Percentiles rank a stretch among this genome's conserved stretches.
Evolutionary conservation across 305 asterid genomes (phyloP).

Genomic region (Petunia hybrid): DNA sequence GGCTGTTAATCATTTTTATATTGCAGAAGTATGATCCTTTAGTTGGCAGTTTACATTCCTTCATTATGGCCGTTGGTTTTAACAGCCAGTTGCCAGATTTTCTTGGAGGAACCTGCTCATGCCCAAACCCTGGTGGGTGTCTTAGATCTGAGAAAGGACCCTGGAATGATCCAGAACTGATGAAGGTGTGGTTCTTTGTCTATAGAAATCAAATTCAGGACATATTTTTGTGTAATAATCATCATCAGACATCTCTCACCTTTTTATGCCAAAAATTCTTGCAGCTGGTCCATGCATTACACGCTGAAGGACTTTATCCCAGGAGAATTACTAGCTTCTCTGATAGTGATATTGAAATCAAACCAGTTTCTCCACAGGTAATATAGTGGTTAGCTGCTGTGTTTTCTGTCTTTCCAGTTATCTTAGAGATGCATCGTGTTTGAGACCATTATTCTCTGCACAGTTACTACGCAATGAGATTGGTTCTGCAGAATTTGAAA

Average conservation of each 20-base stretch:
- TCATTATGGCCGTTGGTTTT: conserved; percentile 35
- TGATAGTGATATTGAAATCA: conserved; percentile 58
- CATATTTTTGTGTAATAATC: conserved; percentile 14
- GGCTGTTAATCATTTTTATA: conserved; percentile 32
- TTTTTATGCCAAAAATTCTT: conserved; percentile 35
- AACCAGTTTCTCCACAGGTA: conserved; percentile 56
- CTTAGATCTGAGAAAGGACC: conserved; percentile 91
- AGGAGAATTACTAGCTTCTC: conserved; percentile 57
- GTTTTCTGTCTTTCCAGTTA: conserved; percentile 35
- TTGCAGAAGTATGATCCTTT: conserved; percentile 27
- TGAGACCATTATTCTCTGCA: conserved; percentile 36
- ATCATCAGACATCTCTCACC: no score
- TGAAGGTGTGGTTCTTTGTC: conserved; percentile 64
- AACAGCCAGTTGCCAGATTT: conserved; percentile 96
- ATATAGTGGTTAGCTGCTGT: conserved; percentile 32
- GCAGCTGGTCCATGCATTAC: conserved; percentile 84
- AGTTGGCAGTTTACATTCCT: neutral
- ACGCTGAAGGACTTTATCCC: conserved; percentile 53
- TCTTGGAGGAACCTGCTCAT: conserved; percentile 91
- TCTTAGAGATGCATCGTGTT: conserved; percentile 28
- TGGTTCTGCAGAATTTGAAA: conserved; percentile 43
- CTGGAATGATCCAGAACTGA: conserved; percentile 83
- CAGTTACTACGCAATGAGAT: conserved; percentile 53
- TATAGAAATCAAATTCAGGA: neutral
- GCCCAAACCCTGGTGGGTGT: conserved; percentile 88